Evolutionary conservation across 192 early-diverging fungal genomes (phyloP), one percentile per base, ranked within the genome.

Genomic region (Dissophora ornata): DNA sequence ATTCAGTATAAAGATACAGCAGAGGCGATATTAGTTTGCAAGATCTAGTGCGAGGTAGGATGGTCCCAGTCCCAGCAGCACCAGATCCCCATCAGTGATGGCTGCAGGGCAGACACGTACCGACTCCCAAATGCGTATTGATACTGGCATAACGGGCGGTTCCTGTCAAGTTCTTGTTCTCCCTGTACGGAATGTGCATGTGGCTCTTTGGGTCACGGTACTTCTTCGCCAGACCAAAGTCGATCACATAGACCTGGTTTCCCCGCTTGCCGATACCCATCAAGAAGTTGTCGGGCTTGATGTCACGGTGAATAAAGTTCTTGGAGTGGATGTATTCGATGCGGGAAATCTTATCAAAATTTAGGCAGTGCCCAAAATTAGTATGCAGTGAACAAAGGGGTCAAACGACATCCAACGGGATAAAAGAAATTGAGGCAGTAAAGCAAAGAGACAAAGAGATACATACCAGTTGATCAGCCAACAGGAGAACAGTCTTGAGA

Each of bases 141-240:
- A 97, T 92, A 80, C 91, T 93, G 64, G 94, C 94, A 71, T 96
- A 97, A 62, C 95, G 86, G 24, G 94, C 93, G 34, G 95, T 97
- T 33, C 95, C 95, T 21, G 93, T 96, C 60, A 97, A 83, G 79
- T 93, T 95, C 85, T 97, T 96, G 83, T 94, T 91, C 79, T 97
- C 94, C 69, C 91, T 88, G 79, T 96, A 96, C 8, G 94, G 91
- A 65, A 97, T 95, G 83, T 97, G 95, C 69, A 91, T 75, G 58
- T 91, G 85, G 40, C 91, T 95, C 75, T 89, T 89, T 42, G 91
- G 88, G 71, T 95, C 93, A 42, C 90, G 89, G 80, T 92, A 97
- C 79, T 92, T 90, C 67, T 96, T 95, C 36, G 94, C 91, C 58
- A 97, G 80, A 19, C 95, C 95, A 85, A 96, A 96, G 81, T 97